These are phyloP conservation scores for Neurospora sp. DNA, from an alignment of 495 filamentous ascomycete genomes.

Conservation along the genomic window DNA sequence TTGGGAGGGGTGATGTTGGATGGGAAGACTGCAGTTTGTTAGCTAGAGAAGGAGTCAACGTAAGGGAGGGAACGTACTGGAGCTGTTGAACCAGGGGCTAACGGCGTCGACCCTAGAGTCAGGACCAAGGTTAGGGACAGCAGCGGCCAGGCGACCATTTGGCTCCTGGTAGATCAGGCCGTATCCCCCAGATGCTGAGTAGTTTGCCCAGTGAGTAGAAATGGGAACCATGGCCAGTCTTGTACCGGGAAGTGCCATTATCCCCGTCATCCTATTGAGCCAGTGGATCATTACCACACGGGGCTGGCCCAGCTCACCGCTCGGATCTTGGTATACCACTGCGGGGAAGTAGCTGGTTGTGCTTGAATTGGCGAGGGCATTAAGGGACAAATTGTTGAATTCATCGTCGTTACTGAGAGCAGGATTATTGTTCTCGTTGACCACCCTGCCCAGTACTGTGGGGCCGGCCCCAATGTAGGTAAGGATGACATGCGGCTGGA, in stretches of 20 bases:
- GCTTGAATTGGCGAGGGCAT: not conserved
- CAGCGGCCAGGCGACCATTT: not conserved
- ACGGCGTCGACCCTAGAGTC: not conserved
- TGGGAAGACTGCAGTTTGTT: too few relatives aligned
- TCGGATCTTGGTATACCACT: not conserved
- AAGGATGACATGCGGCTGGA: not conserved
- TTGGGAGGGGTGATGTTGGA: not conserved
- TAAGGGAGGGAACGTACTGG: not conserved
- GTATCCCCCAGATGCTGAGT: not conserved
- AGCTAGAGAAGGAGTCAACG: too few relatives aligned
- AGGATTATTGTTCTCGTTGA: not conserved
- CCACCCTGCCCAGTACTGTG: not conserved
- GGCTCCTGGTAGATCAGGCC: not conserved
- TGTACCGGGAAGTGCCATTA: not conserved
- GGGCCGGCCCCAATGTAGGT: not conserved
- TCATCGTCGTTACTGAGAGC: not conserved
- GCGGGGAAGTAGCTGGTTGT: not conserved
- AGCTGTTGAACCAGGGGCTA: not conserved
- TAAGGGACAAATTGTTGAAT: not conserved
- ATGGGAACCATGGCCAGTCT: not conserved
- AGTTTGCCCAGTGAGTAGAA: not conserved
- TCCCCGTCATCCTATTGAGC: not conserved
- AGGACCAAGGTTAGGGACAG: not conserved
- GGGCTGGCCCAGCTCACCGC: not conserved
- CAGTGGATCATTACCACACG: not conserved